These are phyloP conservation scores for Dothiorella sarmentorum DNA, from an alignment of 2,329 filamentous ascomycete genomes.

Conservation along the genomic window DNA sequence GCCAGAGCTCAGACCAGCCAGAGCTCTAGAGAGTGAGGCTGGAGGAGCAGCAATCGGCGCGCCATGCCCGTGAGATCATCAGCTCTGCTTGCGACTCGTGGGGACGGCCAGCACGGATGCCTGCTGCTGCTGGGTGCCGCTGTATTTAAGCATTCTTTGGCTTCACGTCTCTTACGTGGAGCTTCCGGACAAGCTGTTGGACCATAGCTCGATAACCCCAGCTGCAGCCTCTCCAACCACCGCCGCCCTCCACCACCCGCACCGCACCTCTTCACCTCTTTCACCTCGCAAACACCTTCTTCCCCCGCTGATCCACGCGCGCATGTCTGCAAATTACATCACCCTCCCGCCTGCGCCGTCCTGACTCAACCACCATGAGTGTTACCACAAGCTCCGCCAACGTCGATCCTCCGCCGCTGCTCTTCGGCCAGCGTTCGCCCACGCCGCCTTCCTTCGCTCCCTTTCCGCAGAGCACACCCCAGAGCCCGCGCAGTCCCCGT, in stretches of 20 bases:
- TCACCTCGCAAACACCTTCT: background rate
- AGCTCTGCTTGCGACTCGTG: conserved; percentile 7
- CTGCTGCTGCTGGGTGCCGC: background rate
- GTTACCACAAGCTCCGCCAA: conserved; percentile 30
- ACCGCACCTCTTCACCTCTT: background rate
- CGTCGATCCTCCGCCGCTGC: conserved; percentile 36
- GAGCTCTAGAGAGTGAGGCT: conserved; percentile 7
- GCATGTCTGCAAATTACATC: background rate
- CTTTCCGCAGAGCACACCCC: conserved; percentile 26
- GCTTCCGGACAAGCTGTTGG: conserved; percentile 6
- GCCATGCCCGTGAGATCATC: conserved; percentile 1
- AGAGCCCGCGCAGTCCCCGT: conserved; percentile 12
- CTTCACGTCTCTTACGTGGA: conserved; percentile 5
- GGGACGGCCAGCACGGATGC: background rate
- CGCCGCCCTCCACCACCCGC: background rate
- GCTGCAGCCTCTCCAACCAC: conserved; percentile 1
- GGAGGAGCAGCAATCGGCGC: conserved; percentile 3
- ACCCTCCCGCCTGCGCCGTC: background rate
- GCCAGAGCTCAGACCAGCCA: conserved; percentile 4
- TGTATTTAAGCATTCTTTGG: conserved; percentile 8
- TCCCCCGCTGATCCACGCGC: background rate
- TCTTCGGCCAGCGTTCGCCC: conserved; percentile 33
- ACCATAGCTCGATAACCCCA: conserved; percentile 6
- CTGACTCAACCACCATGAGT: conserved; percentile 33
- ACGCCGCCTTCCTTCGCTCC: conserved; percentile 33